Base-by-base conservation (phyloP, 2,329 filamentous ascomycete species). In the Colletotrichum echinochloae region DNA sequence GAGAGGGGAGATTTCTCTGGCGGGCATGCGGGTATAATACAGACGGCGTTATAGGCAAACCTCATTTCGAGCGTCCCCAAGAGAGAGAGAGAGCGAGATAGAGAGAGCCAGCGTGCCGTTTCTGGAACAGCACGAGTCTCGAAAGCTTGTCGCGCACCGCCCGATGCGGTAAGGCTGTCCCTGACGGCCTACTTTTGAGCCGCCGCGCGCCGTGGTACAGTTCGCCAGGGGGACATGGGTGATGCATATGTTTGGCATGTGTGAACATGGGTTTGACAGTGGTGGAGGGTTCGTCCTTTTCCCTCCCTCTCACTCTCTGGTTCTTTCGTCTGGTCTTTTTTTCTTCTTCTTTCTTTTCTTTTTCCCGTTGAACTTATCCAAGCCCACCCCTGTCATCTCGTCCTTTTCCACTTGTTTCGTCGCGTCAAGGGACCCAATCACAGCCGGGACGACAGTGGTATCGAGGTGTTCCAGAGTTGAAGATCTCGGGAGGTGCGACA, bases 121-220 rank as follows among this genome's bases (percentile, higher is more conserved):
- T 41, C 59, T 71, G 68, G 37, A 59, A 71, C 68, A 59, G 23
- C n/a, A 60, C 37, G 23, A 55, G 68, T 71, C 57, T 71, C 68
- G 52, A 67, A 41, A 57, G 64, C 68, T 59, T 44, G 64, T 71
- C 68, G 39, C 51, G 52, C 16, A 11, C 18, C 35, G 52, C 64
- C 59, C 18, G 26, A 48, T 63, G 28, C 56, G 68, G 64, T 30
- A 63, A 68, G 57, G 44, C 20, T 62, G 52, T 67, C 67, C 64
- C 57, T 70, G 57, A 18, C 66, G 60, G 61, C 39, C 55, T 59
- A 26, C 16, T 67, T 33, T 48, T 54, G 64, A 70, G 67, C 64
- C 67, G 64, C 67, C 8, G 8, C 28, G n/a, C n/a, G n/a, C n/a
- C n/a, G n/a, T n/a, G n/a, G n/a, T n/a, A n/a, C n/a, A n/a, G n/a